Percentiles rank a stretch among this genome's conserved stretches.
Evolutionary conservation across 805 yeast species (phyloP).

Genomic region (Candida pseudoglaebosa): DNA sequence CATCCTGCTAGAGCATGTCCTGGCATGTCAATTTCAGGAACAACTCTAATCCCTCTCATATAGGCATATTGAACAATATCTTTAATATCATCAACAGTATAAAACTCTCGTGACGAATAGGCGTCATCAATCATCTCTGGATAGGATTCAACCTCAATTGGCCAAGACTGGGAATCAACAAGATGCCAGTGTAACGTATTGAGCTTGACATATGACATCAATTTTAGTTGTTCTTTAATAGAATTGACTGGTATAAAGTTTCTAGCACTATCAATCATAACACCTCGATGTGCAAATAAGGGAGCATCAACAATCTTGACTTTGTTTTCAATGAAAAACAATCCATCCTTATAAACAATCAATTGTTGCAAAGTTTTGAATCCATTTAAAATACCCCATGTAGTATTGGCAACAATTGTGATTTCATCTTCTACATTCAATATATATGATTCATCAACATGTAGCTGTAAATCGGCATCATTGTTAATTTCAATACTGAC

Average conservation of each 20-base stretch:
- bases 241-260: conserved; percentile 26
- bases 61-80: conserved; percentile 28
- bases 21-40: conserved; percentile 41
- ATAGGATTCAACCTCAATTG: conserved; percentile 24
- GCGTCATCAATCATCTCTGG: conserved; percentile 40
- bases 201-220: conserved; percentile 34
- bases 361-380: conserved; percentile 39
- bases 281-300: conserved; percentile 33
- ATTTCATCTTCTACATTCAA: conserved; percentile 17
- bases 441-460: conserved; percentile 34
- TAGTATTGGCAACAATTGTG: conserved; percentile 25
- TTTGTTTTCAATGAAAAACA: conserved; percentile 27
- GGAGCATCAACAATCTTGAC: conserved; percentile 34
- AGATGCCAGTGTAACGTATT: conserved; percentile 41
- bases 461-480: conserved; percentile 26
- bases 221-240: conserved; percentile 32
- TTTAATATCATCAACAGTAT: conserved; percentile 22
- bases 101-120: conserved; percentile 27
- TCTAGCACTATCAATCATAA: conserved; percentile 37
- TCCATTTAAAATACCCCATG: conserved; percentile 42
- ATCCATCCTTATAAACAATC: conserved; percentile 22
- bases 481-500: background rate
- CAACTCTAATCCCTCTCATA: conserved; percentile 34
- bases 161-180: conserved; percentile 40
- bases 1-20: conserved; percentile 42